phyloP scores from a whole-genome alignment of 305 asterid species.

The Solanum hybrid region DNA sequence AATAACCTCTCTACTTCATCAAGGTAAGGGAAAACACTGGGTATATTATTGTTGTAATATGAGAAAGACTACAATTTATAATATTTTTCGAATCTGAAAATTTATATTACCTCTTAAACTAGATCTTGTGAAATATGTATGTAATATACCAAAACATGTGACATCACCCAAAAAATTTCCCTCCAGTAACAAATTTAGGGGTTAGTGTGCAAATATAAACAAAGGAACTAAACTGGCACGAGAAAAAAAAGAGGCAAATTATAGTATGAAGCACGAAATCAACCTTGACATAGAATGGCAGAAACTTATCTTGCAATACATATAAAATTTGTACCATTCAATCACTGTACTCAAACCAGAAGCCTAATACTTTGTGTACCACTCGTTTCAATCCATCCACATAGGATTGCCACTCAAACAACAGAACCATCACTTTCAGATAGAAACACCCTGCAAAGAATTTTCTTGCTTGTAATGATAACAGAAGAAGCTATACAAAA shows the following conservation, averaged over 20 bases:
- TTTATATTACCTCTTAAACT: neutral
- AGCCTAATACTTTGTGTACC: neutral
- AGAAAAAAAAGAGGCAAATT: neutral
- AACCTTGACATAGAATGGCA: neutral
- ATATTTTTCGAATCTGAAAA: no score
- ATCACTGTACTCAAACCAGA: neutral
- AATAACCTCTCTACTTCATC: neutral
- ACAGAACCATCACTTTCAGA: neutral
- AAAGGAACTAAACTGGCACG: neutral
- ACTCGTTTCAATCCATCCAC: neutral
- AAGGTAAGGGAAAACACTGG: neutral
- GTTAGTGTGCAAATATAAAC: neutral
- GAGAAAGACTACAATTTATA: neutral
- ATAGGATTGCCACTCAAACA: neutral
- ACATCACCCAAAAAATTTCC: neutral
- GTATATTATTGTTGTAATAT: no score
- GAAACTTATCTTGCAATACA: neutral
- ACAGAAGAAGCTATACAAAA: conserved; percentile 3
- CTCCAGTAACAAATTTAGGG: neutral
- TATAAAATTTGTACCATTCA: neutral
- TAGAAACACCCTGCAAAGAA: neutral
- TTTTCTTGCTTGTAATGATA: neutral
- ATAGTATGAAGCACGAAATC: neutral
- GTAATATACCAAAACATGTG: neutral
- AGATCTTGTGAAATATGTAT: neutral